These are phyloP conservation scores for Exophiala spinifera DNA, from an alignment of 2,329 filamentous ascomycete genomes.

Conservation along the genomic window DNA sequence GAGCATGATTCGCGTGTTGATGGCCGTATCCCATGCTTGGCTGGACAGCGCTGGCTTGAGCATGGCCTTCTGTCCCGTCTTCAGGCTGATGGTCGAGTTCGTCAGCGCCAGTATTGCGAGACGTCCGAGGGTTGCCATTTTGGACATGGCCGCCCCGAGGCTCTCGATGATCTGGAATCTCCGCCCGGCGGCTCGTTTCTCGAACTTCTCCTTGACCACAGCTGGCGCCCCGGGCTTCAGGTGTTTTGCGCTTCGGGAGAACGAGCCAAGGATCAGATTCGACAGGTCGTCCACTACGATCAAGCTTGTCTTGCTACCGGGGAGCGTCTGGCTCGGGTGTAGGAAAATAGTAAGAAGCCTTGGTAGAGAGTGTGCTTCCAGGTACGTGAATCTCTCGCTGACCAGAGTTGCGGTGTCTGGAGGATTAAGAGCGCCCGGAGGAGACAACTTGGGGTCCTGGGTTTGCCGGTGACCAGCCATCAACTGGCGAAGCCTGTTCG, in stretches of 20 bases:
- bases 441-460: conserved; percentile 3
- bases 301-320: conserved; percentile 62
- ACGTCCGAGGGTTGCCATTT: conserved; percentile 69
- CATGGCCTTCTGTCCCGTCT: conserved; percentile 61
- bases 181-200: conserved; percentile 48
- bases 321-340: conserved; percentile 61
- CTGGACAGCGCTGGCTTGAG: conserved; percentile 73
- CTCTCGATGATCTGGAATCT: conserved; percentile 58
- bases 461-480: conserved; percentile 31
- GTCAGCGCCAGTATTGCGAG: conserved; percentile 73
- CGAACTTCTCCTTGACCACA: conserved; percentile 39
- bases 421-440: conserved; percentile 1
- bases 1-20: conserved; percentile 70
- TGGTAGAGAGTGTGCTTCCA: conserved; percentile 57
- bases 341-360: conserved; percentile 71
- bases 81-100: conserved; percentile 79
- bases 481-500: conserved; percentile 49
- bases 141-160: conserved; percentile 60
- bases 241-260: conserved; percentile 56
- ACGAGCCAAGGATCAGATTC: conserved; percentile 70
- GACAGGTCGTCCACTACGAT: conserved; percentile 78
- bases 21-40: conserved; percentile 73
- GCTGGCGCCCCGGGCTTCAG: conserved; percentile 26
- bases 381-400: conserved; percentile 60
- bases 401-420: conserved; percentile 9